Evolutionary conservation across 208 protist genomes (phyloP).

Genomic region (Trypanosomatidae sp.): DNA sequence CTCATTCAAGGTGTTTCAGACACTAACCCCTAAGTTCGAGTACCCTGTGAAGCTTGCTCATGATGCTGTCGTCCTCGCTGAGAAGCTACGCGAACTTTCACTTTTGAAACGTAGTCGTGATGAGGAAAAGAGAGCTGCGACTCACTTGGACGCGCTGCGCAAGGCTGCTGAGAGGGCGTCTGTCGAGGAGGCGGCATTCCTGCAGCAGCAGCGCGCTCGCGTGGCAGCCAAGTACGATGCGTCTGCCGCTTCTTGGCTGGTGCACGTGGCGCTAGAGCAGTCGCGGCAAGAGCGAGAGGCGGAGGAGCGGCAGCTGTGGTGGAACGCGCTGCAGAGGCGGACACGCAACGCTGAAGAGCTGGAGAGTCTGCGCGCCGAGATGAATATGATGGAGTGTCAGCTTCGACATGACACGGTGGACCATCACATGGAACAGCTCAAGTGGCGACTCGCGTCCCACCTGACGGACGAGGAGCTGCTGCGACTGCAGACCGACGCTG

Average conservation of each 20-base stretch:
- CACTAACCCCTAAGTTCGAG: conserved; percentile 12
- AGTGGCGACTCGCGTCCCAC: conserved; percentile 51
- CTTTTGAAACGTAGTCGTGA: conserved; percentile 29
- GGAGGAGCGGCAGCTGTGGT: conserved; percentile 39
- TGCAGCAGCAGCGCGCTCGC: conserved; percentile 62
- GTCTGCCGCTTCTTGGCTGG: conserved; percentile 39
- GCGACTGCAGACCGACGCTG: conserved; percentile 48
- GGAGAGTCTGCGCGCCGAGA: conserved; percentile 39
- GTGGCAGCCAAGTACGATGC: conserved; percentile 72
- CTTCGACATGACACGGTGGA: conserved; percentile 44
- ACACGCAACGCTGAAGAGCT: conserved; percentile 42
- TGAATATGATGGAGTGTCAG: conserved; percentile 32
- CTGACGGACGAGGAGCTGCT: conserved; percentile 57
- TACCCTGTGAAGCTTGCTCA: conserved; percentile 51
- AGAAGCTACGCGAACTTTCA: conserved; percentile 54
- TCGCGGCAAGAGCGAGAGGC: conserved; percentile 39
- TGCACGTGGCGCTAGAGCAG: conserved; percentile 38
- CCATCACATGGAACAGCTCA: conserved; percentile 46
- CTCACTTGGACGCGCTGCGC: conserved; percentile 33
- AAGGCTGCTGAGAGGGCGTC: conserved; percentile 30
- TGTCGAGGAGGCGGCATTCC: conserved; percentile 37
- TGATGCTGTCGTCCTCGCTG: conserved; percentile 41
- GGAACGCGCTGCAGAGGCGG: conserved; percentile 33
- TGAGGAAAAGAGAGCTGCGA: conserved; percentile 26
- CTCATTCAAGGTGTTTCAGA: conserved; percentile 1